phyloP scores from a whole-genome alignment of 768 basidiomycete genomes.

The Pholiota conissans region DNA sequence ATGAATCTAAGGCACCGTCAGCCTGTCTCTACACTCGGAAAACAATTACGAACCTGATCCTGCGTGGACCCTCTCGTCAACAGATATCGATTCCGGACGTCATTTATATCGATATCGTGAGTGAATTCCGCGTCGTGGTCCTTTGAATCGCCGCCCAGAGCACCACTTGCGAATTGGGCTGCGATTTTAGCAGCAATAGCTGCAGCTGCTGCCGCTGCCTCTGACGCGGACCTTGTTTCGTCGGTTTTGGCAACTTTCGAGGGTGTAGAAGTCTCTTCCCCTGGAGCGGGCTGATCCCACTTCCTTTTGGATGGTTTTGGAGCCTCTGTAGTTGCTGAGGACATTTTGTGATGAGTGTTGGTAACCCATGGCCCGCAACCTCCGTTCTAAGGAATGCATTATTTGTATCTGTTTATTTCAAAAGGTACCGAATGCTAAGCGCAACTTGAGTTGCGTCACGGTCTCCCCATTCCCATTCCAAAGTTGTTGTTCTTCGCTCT shows the following conservation, averaged over 20 bases:
- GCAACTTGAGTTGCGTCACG: too few species aligned
- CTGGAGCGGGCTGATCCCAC: slow-evolving; percentile 64
- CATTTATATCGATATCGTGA: slow-evolving; percentile 96
- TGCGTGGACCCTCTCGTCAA: slow-evolving; percentile 94
- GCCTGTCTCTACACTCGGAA: not conserved
- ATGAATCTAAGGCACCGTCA: slow-evolving; percentile 59
- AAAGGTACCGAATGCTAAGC: too few species aligned
- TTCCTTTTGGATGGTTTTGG: slow-evolving; percentile 30
- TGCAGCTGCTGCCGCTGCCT: slow-evolving; percentile 68
- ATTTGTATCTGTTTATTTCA: not conserved
- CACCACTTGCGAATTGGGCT: slow-evolving; percentile 66
- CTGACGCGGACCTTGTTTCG: slow-evolving; percentile 62
- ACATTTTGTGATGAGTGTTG: slow-evolving; percentile 4
- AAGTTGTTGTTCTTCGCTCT: too few species aligned
- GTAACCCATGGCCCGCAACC: too few species aligned
- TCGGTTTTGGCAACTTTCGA: slow-evolving; percentile 47
- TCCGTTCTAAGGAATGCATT: not conserved
- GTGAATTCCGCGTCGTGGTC: slow-evolving; percentile 83
- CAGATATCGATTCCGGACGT: slow-evolving; percentile 91
- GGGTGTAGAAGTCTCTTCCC: slow-evolving; percentile 39
- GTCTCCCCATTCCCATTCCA: too few species aligned
- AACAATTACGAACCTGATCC: slow-evolving; percentile 61
- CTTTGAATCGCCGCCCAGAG: slow-evolving; percentile 45
- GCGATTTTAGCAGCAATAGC: slow-evolving; percentile 96
- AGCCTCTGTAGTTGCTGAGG: slow-evolving; percentile 15